Evolutionary conservation across 1,139 yeast genomes (phyloP).

Genomic region (Suhomyces wounanorum): DNA sequence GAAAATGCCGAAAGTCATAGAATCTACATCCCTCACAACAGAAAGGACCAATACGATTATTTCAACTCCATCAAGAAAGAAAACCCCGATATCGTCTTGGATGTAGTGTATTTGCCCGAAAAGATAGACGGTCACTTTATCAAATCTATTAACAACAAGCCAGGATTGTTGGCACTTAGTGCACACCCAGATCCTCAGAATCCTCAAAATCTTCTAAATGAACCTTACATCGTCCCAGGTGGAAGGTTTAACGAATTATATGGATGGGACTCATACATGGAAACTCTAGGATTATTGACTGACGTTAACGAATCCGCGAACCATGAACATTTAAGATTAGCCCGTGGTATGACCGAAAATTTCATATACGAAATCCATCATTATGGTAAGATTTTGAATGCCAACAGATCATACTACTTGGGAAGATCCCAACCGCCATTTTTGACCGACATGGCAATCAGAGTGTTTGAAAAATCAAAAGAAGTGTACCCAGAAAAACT

Average conservation of each 20-base stretch:
- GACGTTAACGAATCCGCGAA: constrained; percentile 58
- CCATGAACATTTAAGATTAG: constrained; percentile 48
- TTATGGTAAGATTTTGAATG: constrained; percentile 92
- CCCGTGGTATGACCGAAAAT: constrained; percentile 91
- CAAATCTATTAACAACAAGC: constrained; percentile 73
- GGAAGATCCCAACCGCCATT: constrained; percentile 98
- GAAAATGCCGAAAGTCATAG: constrained; percentile 56
- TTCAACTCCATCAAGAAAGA: constrained; percentile 55
- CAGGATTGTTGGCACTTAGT: constrained; percentile 86
- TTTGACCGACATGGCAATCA: constrained; percentile 85
- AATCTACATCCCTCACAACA: constrained; percentile 72
- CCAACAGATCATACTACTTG: constrained; percentile 88
- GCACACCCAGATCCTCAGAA: constrained; percentile 55
- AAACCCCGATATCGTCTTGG: constrained; percentile 62
- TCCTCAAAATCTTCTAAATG: constrained; percentile 60
- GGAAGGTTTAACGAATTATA: constrained; percentile 95
- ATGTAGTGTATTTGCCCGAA: constrained; percentile 72
- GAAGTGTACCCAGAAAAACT: constrained; percentile 39
- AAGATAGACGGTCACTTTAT: constrained; percentile 69
- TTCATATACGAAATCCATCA: constrained; percentile 87
- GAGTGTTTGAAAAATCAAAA: constrained; percentile 63
- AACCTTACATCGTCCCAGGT: constrained; percentile 95
- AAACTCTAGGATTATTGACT: constrained; percentile 75
- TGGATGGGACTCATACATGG: constrained; percentile 99
- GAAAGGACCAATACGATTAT: constrained; percentile 73